phyloP scores from a whole-genome alignment of 176 grass and related monocot species.

The Guadua angustifolia region DNA sequence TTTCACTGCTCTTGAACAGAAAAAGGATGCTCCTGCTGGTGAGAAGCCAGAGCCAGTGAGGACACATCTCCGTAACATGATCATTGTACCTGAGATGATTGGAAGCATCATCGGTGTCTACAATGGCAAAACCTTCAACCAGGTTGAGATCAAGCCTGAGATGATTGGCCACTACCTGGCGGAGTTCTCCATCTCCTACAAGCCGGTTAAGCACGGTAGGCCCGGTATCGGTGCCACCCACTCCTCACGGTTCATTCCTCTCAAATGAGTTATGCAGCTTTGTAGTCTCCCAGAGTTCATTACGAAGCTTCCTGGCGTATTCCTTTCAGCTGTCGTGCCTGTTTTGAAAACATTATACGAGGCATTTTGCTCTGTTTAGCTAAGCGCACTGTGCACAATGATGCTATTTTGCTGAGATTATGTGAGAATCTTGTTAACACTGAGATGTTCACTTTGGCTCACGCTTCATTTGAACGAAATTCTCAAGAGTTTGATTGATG shows the following conservation, averaged over 20 bases:
- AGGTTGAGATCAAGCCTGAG: constrained; percentile 78
- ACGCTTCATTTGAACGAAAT: no score
- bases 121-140: constrained; percentile 75
- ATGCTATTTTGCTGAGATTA: no score
- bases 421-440: no score
- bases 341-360: no score
- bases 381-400: no score
- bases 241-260: constrained; percentile 78
- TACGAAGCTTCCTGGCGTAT: no score
- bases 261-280: constrained; percentile 54
- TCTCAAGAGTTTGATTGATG: no score
- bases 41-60: constrained; percentile 73
- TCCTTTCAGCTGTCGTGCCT: no score
- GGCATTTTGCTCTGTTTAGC: no score
- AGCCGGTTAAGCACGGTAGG: constrained; percentile 85
- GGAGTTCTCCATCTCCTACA: constrained; percentile 76
- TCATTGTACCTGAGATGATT: constrained; percentile 81
- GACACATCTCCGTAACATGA: constrained; percentile 82
- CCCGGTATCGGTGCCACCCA: constrained; percentile 81
- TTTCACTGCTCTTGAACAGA: constrained; percentile 31
- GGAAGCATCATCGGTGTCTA: constrained; percentile 63
- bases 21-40: constrained; percentile 63
- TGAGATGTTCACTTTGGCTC: no score
- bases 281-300: neutral
- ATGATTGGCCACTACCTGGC: constrained; percentile 88